Evolutionary conservation across 2,329 filamentous ascomycete species (phyloP).

Genomic region (Didymellaceae sp.): DNA sequence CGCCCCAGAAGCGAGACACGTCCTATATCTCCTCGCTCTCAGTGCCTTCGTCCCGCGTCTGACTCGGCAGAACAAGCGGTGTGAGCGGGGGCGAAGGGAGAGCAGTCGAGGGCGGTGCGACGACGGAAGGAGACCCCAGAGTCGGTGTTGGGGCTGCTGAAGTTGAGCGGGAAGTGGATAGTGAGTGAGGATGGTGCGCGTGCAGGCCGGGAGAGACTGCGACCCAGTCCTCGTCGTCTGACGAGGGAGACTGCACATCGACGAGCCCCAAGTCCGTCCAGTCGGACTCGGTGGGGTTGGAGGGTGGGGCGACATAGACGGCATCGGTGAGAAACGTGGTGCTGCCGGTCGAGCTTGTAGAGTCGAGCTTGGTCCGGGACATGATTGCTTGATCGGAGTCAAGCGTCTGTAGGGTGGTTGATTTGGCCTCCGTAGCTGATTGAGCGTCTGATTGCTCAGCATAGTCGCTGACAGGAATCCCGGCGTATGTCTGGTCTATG

Average conservation of each 20-base stretch:
- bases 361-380: too few species aligned
- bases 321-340: too few species aligned
- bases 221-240: slow-evolving; percentile 8
- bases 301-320: too few species aligned
- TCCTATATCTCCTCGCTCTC: background rate
- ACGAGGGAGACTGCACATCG: background rate
- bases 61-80: background rate
- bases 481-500: background rate
- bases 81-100: background rate
- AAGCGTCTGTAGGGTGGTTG: background rate
- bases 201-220: background rate
- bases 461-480: background rate
- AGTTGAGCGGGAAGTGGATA: background rate
- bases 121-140: background rate
- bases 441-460: too few species aligned
- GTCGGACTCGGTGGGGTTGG: background rate
- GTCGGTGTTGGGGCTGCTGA: background rate
- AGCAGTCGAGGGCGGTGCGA: background rate
- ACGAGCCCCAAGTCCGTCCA: background rate
- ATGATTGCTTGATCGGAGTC: background rate
- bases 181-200: background rate
- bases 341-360: too few species aligned
- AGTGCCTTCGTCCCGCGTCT: background rate
- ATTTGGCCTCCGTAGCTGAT: background rate
- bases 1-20: background rate